These are phyloP conservation scores for Oryza meridionalis DNA, from an alignment of 176 grass and related monocot species.

Conservation along the genomic window DNA sequence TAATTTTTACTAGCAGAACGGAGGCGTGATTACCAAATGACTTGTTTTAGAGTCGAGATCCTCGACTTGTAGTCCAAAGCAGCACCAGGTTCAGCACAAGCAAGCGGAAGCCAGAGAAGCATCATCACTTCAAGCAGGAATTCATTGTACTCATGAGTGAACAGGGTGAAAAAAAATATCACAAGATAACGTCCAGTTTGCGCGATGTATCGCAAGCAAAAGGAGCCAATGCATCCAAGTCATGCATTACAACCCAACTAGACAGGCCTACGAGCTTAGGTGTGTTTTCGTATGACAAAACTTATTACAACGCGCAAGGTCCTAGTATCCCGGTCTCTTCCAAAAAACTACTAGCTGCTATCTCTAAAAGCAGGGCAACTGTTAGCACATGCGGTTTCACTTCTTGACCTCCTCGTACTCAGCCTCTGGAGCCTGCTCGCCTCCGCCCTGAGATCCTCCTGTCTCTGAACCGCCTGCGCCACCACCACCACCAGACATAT, in stretches of 20 bases:
- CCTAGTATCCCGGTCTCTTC: conserved; percentile 15
- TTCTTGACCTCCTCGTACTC: conserved; percentile 58
- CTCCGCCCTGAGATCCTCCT: conserved; percentile 33
- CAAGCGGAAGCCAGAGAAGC: neutral
- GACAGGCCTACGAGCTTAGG: conserved; percentile 12
- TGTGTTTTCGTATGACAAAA: conserved; percentile 32
- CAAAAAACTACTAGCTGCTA: conserved; percentile 19
- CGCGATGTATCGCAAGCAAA: conserved; percentile 23
- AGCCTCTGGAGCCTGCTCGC: conserved; percentile 48
- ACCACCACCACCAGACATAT: conserved; percentile 34
- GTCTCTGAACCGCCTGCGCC: conserved; percentile 10
- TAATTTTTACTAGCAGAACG: too few species aligned
- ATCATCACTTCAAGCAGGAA: neutral
- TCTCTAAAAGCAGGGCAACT: neutral
- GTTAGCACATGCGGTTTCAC: conserved; percentile 17
- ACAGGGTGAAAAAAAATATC: neutral
- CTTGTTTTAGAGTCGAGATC: too few species aligned
- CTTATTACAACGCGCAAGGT: conserved; percentile 31
- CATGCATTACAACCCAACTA: conserved; percentile 16
- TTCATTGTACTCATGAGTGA: neutral
- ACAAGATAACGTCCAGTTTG: neutral
- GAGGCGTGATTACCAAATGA: too few species aligned
- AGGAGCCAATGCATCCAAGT: conserved; percentile 19
- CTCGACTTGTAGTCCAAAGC: neutral
- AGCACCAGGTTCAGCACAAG: neutral